Percentiles rank a stretch among this genome's conserved stretches.
phyloP scores from a whole-genome alignment of 1,139 yeast species.

The Candida mesenterica region DNA sequence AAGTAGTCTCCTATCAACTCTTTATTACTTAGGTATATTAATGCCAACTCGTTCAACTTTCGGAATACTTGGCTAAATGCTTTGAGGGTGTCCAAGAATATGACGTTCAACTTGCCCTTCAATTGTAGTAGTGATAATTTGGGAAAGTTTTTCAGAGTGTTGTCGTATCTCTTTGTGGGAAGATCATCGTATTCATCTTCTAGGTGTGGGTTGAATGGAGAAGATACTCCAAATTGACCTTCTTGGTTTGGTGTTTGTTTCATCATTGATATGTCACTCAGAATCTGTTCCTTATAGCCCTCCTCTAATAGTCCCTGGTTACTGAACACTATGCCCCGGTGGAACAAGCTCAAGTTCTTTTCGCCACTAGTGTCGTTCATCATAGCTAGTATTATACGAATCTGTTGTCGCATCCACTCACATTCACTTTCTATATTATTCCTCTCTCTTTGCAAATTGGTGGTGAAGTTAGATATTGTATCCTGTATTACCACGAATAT shows the following conservation, averaged over 20 bases:
- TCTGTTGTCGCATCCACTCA: conserved; percentile 49
- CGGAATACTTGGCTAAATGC: conserved; percentile 32
- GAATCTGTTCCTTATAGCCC: conserved; percentile 35
- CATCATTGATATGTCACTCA: conserved; percentile 19
- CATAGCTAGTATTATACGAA: conserved; percentile 41
- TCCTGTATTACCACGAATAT: conserved; percentile 41
- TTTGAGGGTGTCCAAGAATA: conserved; percentile 36
- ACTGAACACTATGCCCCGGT: conserved; percentile 7
- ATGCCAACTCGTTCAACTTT: conserved; percentile 28
- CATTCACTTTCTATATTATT: conserved; percentile 42
- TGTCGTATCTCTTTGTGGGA: conserved; percentile 8
- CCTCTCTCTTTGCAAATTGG: conserved; percentile 36
- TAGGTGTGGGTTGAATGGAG: conserved; percentile 18
- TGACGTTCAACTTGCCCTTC: conserved; percentile 32
- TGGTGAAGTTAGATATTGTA: conserved; percentile 36
- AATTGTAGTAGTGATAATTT: conserved; percentile 31
- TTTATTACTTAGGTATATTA: conserved; percentile 26
- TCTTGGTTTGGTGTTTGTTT: conserved; percentile 19
- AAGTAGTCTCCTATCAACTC: conserved; percentile 30
- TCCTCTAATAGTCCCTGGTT: conserved; percentile 22
- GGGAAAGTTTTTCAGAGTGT: conserved; percentile 19
- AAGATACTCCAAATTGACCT: not conserved
- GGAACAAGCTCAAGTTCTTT: conserved; percentile 9
- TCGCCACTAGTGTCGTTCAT: conserved; percentile 37
- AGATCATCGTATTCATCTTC: conserved; percentile 5